Conservation (phyloP, 2,329 filamentous ascomycete genomes). For the Neofusicoccum sp. region DNA sequence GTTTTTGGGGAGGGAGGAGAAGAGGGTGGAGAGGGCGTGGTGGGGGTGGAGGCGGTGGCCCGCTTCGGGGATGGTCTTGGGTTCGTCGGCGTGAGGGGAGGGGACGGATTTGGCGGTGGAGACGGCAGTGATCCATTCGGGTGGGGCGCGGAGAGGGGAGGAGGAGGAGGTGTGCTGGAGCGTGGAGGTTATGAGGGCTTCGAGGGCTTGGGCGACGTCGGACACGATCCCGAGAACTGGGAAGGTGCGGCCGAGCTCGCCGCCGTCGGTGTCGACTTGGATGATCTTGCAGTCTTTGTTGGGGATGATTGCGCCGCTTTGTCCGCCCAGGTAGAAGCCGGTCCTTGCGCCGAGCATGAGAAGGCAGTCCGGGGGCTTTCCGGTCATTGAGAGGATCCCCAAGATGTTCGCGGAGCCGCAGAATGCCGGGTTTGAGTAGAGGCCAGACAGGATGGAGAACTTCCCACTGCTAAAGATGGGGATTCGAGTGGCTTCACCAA, state of each 20-base stretch:
- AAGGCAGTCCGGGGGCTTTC: constrained; percentile 41
- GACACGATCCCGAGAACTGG: constrained; percentile 44
- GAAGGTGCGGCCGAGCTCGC: constrained; percentile 43
- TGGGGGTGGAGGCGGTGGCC: constrained; percentile 40
- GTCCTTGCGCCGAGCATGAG: constrained; percentile 44
- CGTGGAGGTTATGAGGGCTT: constrained; percentile 25
- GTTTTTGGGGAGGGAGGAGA: constrained; percentile 34
- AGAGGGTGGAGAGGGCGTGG: constrained; percentile 40
- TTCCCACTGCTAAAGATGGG: constrained; percentile 45
- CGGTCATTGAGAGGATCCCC: constrained; percentile 28
- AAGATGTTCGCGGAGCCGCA: constrained; percentile 37
- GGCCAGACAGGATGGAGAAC: constrained; percentile 29
- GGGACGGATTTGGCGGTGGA: not conserved
- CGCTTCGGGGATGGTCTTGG: not conserved
- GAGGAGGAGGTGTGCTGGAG: constrained; percentile 2
- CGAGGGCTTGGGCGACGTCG: constrained; percentile 36
- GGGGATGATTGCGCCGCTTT: constrained; percentile 40
- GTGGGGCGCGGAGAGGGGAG: constrained; percentile 20
- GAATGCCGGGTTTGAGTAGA: constrained; percentile 32
- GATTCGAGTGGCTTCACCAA: constrained; percentile 36
- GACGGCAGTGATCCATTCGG: constrained; percentile 26
- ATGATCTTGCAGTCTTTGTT: constrained; percentile 37
- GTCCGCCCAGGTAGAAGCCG: constrained; percentile 42
- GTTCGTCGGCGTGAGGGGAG: not conserved
- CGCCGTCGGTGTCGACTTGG: constrained; percentile 45